phyloP scores from a whole-genome alignment of 1,284 basidiomycete species.

The Volvariella surrecta region DNA sequence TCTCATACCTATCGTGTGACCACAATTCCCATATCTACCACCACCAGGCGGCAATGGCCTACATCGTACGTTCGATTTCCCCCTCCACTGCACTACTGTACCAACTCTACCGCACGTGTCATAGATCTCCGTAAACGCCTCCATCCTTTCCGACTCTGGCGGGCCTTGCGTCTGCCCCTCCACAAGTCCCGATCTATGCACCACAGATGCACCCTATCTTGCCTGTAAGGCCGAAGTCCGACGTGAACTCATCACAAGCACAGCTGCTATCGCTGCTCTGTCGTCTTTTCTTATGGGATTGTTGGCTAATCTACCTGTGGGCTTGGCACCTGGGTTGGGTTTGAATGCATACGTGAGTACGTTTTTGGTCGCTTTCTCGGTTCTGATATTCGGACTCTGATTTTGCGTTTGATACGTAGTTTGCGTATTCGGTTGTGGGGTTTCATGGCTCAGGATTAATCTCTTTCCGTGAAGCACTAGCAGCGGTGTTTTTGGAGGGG shows the following conservation, averaged over 20 bases:
- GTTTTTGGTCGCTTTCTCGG: slow-evolving; percentile 1
- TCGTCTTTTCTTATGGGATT: slow-evolving; percentile 78
- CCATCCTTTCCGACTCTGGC: slow-evolving; percentile 70
- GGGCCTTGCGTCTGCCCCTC: slow-evolving; percentile 83
- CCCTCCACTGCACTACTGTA: slow-evolving; percentile 4
- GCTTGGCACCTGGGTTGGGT: slow-evolving; percentile 73
- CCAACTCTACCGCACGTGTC: no score
- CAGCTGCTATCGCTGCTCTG: slow-evolving; percentile 72
- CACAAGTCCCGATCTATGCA: slow-evolving; percentile 39
- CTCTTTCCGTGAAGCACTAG: slow-evolving; percentile 76
- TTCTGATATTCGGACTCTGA: background rate
- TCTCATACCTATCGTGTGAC: background rate
- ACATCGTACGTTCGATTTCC: slow-evolving; percentile 23
- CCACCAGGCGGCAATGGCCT: slow-evolving; percentile 24
- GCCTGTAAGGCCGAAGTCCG: slow-evolving; percentile 59
- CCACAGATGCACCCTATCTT: slow-evolving; percentile 53
- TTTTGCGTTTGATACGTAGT: no score
- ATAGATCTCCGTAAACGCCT: slow-evolving; percentile 79
- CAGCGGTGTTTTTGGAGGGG: slow-evolving; percentile 85
- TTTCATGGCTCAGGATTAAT: slow-evolving; percentile 74
- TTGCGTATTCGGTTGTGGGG: slow-evolving; percentile 84
- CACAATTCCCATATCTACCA: background rate
- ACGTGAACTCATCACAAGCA: slow-evolving; percentile 70
- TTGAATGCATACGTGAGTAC: slow-evolving; percentile 73
- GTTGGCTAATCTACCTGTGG: slow-evolving; percentile 80